Evolutionary conservation across 139 green algal genomes (phyloP).

Genomic region (Gonium pectorale): DNA sequence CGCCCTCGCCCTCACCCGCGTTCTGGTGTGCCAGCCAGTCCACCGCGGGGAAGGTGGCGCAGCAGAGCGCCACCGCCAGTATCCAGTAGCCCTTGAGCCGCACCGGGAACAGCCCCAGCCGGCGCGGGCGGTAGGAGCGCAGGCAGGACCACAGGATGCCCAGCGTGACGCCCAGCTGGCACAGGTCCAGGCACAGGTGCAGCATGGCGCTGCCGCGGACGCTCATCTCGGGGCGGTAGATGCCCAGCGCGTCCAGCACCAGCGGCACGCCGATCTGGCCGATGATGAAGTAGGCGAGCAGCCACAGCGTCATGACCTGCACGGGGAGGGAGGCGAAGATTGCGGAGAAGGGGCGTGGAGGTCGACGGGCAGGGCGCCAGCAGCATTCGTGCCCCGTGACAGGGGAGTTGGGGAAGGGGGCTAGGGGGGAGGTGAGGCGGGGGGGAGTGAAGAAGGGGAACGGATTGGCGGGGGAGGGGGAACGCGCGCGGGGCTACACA

Average conservation of each 20-base stretch:
- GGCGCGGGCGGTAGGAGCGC: conserved; percentile 61
- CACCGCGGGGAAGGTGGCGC: conserved; percentile 53
- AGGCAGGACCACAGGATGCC: conserved; percentile 79
- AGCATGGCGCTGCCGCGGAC: conserved; percentile 75
- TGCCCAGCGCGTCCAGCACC: conserved; percentile 65
- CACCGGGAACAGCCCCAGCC: conserved; percentile 58
- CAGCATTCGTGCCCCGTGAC: not conserved
- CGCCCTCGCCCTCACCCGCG: too few relatives aligned
- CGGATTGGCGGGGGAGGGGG: not conserved
- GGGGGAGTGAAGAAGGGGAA: not conserved
- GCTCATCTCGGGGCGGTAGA: conserved; percentile 60
- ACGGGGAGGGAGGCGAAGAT: not conserved
- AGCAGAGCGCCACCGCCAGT: conserved; percentile 42
- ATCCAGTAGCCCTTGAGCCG: conserved; percentile 34
- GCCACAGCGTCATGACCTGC: conserved; percentile 89
- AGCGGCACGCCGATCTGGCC: conserved; percentile 79
- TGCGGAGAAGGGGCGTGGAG: conserved; percentile 18
- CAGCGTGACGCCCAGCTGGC: conserved; percentile 66
- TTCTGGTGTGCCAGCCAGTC: conserved; percentile 53
- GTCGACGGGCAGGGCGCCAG: conserved; percentile 19
- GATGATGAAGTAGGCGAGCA: conserved; percentile 83
- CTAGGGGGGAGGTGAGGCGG: not conserved
- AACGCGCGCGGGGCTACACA: not conserved
- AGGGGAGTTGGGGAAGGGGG: not conserved
- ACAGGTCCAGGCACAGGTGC: conserved; percentile 81